Evolutionary conservation across 2,329 filamentous ascomycete genomes (phyloP).

Genomic region (Cordyceps pruinosa): DNA sequence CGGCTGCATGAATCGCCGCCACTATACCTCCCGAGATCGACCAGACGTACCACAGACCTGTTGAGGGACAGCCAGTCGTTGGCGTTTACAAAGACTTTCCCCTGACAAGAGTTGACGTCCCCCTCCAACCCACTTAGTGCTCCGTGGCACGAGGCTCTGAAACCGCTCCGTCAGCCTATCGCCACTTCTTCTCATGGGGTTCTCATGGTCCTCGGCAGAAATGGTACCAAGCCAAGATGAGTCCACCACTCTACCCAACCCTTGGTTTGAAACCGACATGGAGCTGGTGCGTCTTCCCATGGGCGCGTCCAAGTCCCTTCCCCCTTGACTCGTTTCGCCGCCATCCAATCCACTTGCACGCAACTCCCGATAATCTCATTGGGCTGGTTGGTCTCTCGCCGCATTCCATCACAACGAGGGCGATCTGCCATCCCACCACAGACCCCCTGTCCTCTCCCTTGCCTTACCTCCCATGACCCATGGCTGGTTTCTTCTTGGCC

Average conservation of each 20-base stretch:
- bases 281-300: neutral
- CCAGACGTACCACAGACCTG: too few species aligned
- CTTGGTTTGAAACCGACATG: constrained; percentile 5
- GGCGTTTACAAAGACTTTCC: too few species aligned
- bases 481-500: constrained; percentile 21
- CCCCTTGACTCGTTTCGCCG: neutral
- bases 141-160: constrained; percentile 8
- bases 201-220: neutral
- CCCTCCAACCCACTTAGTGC: neutral
- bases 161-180: constrained; percentile 1
- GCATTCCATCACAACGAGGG: constrained; percentile 5
- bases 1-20: neutral
- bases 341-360: neutral
- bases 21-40: neutral
- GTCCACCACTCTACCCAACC: neutral
- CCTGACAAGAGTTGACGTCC: neutral
- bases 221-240: neutral
- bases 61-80: too few species aligned
- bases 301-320: neutral
- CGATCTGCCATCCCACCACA: neutral
- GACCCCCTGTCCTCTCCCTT: neutral
- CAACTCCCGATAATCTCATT: neutral
- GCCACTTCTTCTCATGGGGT: neutral
- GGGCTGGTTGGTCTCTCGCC: neutral
- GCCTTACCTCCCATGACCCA: neutral